Percentiles rank a stretch among this genome's conserved stretches.
Conservation (phyloP, 768 basidiomycete genomes). For the Leccinum truebloodii region DNA sequence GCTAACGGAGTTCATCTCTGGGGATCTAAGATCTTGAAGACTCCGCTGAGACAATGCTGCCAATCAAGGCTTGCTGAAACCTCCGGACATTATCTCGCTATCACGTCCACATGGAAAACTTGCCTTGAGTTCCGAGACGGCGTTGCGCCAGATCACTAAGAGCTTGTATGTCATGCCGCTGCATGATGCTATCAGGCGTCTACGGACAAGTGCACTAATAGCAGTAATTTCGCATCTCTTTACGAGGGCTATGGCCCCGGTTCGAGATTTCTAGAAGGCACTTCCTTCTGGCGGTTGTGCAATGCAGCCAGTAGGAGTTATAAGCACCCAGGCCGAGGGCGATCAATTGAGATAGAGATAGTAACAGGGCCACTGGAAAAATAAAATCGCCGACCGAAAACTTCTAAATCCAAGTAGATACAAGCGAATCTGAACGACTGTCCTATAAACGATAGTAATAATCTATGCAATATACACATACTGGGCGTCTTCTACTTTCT, state of each 20-base stretch:
- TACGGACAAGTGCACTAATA: not conserved
- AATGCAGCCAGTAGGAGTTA: not conserved
- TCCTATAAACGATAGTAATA: not conserved
- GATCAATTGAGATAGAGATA: too few species aligned
- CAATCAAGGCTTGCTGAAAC: not conserved
- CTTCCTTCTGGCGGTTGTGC: not conserved
- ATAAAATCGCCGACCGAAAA: not conserved
- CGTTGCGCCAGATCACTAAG: not conserved
- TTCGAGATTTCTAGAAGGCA: not conserved
- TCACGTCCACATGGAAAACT: not conserved
- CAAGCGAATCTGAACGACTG: conserved; percentile 6
- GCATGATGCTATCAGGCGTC: not conserved
- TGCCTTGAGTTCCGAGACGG: not conserved
- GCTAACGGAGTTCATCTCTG: not conserved
- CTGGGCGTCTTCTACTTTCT: not conserved
- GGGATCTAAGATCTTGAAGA: not conserved
- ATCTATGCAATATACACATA: conserved; percentile 10
- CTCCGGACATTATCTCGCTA: not conserved
- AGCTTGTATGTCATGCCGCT: not conserved
- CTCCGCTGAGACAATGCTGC: not conserved
- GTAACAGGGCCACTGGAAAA: not conserved
- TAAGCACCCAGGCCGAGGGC: not conserved
- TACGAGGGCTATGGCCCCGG: not conserved
- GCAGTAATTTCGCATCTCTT: not conserved
- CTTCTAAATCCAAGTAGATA: not conserved